Conservation (phyloP, 169 alveolate genomes). For the Eimeria falciformis region DNA sequence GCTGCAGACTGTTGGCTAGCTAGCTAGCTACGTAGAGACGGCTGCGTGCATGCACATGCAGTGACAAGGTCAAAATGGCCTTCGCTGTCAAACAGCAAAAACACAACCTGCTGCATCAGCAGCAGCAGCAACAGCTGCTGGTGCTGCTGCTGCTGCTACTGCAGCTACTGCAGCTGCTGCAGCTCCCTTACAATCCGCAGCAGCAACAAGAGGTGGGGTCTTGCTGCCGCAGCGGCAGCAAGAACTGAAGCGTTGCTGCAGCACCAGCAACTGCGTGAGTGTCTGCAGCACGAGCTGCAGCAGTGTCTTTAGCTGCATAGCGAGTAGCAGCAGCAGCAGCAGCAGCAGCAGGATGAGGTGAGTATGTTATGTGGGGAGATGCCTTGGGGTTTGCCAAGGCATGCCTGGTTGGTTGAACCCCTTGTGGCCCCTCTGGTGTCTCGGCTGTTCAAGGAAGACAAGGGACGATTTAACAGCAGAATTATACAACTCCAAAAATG, state of each 20-base stretch:
- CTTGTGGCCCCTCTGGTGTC: constrained; percentile 66
- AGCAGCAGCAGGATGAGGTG: constrained; percentile 31
- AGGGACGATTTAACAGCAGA: constrained; percentile 1
- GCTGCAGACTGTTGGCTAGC: background rate
- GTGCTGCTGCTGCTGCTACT: constrained; percentile 51
- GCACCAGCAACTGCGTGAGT: background rate
- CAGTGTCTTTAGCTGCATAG: background rate
- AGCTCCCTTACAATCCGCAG: background rate
- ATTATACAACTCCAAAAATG: constrained; percentile 15
- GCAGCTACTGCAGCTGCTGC: background rate
- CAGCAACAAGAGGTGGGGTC: too few species aligned
- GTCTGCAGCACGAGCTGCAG: constrained; percentile 3
- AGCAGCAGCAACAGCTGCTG: constrained; percentile 54
- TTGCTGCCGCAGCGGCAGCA: constrained; percentile 28
- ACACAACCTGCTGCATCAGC: background rate
- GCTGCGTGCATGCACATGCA: background rate
- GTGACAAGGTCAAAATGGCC: background rate
- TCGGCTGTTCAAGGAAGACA: constrained; percentile 65
- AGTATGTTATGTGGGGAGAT: background rate
- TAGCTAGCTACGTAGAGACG: background rate
- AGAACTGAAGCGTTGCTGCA: background rate
- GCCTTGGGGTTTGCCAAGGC: constrained; percentile 71
- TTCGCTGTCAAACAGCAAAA: background rate
- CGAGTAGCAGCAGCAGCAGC: constrained; percentile 41
- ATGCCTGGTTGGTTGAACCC: constrained; percentile 61